Conservation (phyloP, 139 green algal genomes). For the Coelastrella sp. region DNA sequence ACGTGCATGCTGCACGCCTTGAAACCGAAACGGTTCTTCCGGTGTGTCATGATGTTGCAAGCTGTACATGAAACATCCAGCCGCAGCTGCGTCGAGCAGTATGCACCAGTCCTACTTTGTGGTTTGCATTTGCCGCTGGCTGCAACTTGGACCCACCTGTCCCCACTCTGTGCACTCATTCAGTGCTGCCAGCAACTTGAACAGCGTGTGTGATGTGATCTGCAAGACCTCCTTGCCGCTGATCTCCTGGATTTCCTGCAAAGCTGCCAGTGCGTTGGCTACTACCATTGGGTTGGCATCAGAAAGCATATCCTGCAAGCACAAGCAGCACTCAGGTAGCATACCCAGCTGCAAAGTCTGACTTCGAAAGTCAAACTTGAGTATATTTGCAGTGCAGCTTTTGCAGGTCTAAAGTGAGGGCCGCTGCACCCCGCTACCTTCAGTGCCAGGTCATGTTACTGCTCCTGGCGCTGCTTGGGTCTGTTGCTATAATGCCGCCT, state of each 20-base stretch:
- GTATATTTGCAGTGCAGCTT: no score
- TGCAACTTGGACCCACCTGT: constrained; percentile 70
- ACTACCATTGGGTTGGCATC: constrained; percentile 99
- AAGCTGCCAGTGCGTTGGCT: constrained; percentile 96
- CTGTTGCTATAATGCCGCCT: no score
- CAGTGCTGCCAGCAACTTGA: constrained; percentile 97
- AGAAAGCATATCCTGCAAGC: constrained; percentile 88
- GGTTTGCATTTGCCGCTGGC: background rate
- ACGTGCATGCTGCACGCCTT: no score
- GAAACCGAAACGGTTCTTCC: no score
- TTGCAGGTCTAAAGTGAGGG: no score
- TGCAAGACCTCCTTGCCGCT: constrained; percentile 78
- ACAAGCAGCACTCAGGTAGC: background rate
- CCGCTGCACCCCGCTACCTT: no score
- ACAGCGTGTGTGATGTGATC: constrained; percentile 83
- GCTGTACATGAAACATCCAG: no score
- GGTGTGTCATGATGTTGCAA: no score
- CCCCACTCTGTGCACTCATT: constrained; percentile 99
- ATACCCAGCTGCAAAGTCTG: background rate
- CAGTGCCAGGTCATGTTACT: no score
- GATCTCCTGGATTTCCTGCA: constrained; percentile 92
- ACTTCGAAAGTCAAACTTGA: no score
- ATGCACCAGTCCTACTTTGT: background rate
- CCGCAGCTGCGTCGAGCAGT: no score
- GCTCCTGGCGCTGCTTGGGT: no score